Base-by-base conservation (phyloP, 2,329 filamentous ascomycete genomes). In the Decorospora gaudefroyi region DNA sequence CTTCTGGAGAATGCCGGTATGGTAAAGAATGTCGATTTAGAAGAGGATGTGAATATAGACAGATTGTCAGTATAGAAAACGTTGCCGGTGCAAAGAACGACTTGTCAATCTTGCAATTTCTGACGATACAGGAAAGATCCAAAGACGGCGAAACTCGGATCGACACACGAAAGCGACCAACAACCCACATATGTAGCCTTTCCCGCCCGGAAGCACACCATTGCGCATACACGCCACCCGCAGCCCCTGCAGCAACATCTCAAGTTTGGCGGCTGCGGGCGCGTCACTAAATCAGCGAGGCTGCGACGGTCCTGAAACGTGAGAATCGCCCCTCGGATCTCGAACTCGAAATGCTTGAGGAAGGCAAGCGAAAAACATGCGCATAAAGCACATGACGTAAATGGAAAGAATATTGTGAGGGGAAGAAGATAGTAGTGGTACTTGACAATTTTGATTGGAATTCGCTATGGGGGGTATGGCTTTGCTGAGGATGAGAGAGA, bases 221-320 rank as follows among this genome's bases (percentile, higher is more conserved):
- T n/a, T n/a, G n/a, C n/a, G n/a, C n/a, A n/a, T n/a, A n/a, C n/a
- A n/a, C n/a, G n/a, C n/a, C n/a, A n/a, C n/a, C n/a, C n/a, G n/a
- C n/a, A n/a, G n/a, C n/a, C n/a, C n/a, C n/a, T n/a, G n/a, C n/a
- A n/a, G 10, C 26, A 32, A 19, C 42, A 36, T 49, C 54, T 61
- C 50, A 46, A n/a, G n/a, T n/a, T n/a, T n/a, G n/a, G n/a, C n/a
- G n/a, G n/a, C n/a, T n/a, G n/a, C n/a, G n/a, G n/a, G n/a, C n/a
- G n/a, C n/a, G n/a, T n/a, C n/a, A n/a, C n/a, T n/a, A 33, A 43
- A 38, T 49, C 19, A 13, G 46, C 34, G 51, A 40, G 51, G 53
- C 42, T 67, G 63, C 57, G 62, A 68, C 64, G 38, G 38, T 46
- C 27, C 49, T 68, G 64, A 49, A 49, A 49, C 46, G 22, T 26